Base-by-base conservation (phyloP, 179 eudicot species). In the Pouteria campechiana region DNA sequence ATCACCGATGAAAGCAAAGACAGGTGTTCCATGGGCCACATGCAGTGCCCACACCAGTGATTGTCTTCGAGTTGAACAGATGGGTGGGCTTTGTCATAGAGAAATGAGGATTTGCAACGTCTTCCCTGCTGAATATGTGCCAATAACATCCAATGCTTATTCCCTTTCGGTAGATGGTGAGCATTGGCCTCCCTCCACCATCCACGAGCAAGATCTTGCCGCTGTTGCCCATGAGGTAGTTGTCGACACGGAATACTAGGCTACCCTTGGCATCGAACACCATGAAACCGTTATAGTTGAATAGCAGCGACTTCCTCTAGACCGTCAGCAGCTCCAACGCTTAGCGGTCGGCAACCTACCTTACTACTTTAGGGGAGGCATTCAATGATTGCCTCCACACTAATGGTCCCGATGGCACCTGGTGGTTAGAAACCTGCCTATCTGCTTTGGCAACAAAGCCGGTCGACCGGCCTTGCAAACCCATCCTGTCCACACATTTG, bases 161-260 rank as follows among this genome's bases (percentile, higher is more conserved):
- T 21, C 75, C 94, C 88, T 83, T 83, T 23, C 88, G 84, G 18
- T 88, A 84, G 35, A 83, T 61, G 36, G 94, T 83, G 51, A 82
- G 77, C 36, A 83, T 72, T 40, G 79, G 68, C 15, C 46, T 67
- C 50, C 94, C 94, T 15, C 53, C 48, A 37, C 73, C 76, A 32
- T 83, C 79, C 88, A 83, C 79, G 48, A 83, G 84, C 35, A 61
- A 41, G 37, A 73, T 63, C 62, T 75, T 72, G 0, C 37, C 64
- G 29, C 46, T 68, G 30, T 33, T 64, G 5, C 50, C 52, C 4
- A 55, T 57, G 12, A 46, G 58, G 55, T 83, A 83, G 25, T 74
- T 71, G 60, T 83, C 94, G 3, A 83, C 88, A 0, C 94, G 80
- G 39, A 61, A 79, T 13, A 83, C 71, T 3, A 83, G 74, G 43